Conservation (phyloP, 257 asterid genomes). For the Euphrasia confusa region DNA sequence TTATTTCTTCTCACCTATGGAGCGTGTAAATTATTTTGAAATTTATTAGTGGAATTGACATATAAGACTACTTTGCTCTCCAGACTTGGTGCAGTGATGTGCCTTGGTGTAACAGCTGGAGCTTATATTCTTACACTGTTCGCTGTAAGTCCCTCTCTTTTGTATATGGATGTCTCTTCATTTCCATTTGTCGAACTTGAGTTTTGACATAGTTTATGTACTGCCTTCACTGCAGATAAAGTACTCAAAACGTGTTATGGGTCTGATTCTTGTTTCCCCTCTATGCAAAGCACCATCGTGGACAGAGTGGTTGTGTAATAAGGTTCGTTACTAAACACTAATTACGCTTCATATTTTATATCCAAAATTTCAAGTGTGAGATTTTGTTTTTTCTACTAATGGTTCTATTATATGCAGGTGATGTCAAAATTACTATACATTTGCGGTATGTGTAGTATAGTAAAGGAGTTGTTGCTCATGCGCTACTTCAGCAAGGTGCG, state of each 20-base stretch:
- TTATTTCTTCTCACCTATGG: too few species aligned
- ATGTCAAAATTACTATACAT: constrained; percentile 85
- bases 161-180: background rate
- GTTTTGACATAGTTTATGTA: constrained; percentile 18
- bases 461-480: constrained; percentile 76
- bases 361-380: too few species aligned
- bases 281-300: constrained; percentile 92
- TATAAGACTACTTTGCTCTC: constrained; percentile 30
- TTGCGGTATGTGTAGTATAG: constrained; percentile 85
- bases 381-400: background rate
- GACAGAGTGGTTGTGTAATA: constrained; percentile 94
- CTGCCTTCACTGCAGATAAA: constrained; percentile 51
- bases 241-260: constrained; percentile 67
- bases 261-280: constrained; percentile 93
- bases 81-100: constrained; percentile 90
- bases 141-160: constrained; percentile 51
- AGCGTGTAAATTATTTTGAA: too few species aligned
- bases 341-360: too few species aligned
- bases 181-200: too few species aligned
- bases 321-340: constrained; percentile 38
- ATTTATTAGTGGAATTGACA: too few species aligned
- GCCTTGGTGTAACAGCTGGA: constrained; percentile 95
- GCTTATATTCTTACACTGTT: constrained; percentile 90
- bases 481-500: constrained; percentile 95
- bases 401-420: constrained; percentile 47